These are phyloP conservation scores for Emmonsiellopsis sp. DNA, from an alignment of 2,329 filamentous ascomycete species.

Conservation along the genomic window DNA sequence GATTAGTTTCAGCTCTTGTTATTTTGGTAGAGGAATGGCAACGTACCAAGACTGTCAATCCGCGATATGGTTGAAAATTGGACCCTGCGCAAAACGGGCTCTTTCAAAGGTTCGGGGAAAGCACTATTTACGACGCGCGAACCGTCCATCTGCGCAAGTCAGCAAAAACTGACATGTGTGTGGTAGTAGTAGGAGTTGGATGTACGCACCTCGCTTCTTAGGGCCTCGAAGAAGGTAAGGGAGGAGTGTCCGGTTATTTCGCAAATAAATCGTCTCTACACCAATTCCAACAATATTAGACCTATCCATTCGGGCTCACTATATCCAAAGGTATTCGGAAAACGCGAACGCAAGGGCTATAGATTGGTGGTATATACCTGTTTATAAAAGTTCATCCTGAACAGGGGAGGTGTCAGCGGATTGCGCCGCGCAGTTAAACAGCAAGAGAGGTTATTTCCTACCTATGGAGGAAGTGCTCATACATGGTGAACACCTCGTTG, in stretches of 20 bases:
- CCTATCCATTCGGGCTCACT: not conserved
- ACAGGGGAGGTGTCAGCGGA: constrained; percentile 22
- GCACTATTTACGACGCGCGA: constrained; percentile 82
- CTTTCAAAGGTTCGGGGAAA: constrained; percentile 85
- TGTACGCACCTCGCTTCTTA: constrained; percentile 72
- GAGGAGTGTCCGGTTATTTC: constrained; percentile 91
- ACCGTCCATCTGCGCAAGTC: constrained; percentile 54
- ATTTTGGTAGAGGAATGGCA: not conserved
- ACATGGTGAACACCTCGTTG: constrained; percentile 78
- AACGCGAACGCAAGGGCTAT: not conserved
- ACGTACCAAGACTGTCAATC: constrained; percentile 68
- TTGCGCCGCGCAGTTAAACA: not conserved
- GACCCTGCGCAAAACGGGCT: constrained; percentile 79
- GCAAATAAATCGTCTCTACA: constrained; percentile 79
- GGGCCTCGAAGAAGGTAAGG: constrained; percentile 84
- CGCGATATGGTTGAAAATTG: constrained; percentile 85
- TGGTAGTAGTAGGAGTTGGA: not conserved
- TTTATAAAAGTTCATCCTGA: constrained; percentile 84
- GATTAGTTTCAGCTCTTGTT: not conserved
- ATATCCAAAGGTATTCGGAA: not conserved
- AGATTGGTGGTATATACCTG: constrained; percentile 48
- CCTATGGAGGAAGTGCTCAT: constrained; percentile 81
- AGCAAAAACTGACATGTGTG: constrained; percentile 13
- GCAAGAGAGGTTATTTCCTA: constrained; percentile 36
- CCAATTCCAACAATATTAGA: not conserved